phyloP scores from a whole-genome alignment of 441 rosid genomes.

The Populus hybrid region DNA sequence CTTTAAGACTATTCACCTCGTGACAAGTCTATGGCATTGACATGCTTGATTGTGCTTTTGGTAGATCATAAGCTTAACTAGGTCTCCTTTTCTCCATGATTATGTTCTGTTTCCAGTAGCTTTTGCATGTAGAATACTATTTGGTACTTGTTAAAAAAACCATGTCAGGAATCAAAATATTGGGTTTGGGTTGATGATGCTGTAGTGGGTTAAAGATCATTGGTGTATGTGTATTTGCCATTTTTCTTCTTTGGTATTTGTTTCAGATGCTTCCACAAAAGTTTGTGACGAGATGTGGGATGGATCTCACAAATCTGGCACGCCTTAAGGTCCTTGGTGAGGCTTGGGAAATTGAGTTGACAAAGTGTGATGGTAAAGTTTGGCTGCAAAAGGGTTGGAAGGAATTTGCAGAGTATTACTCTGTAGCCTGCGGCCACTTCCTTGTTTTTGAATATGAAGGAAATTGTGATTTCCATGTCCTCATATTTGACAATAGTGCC shows the following conservation, averaged over 20 bases:
- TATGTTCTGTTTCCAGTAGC: neutral
- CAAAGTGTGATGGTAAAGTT: constrained; percentile 22
- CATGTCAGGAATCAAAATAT: too few relatives aligned
- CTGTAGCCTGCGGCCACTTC: constrained; percentile 27
- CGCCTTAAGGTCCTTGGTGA: neutral
- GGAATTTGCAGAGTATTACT: constrained; percentile 33
- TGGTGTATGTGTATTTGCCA: too few relatives aligned
- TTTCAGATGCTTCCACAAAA: neutral
- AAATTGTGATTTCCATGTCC: constrained; percentile 23
- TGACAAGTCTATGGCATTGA: too few relatives aligned
- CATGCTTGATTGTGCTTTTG: neutral
- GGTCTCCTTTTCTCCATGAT: neutral
- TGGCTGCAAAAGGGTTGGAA: constrained; percentile 42
- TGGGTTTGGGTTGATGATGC: too few relatives aligned
- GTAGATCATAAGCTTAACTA: neutral
- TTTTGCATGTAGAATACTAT: neutral
- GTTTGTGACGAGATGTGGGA: neutral
- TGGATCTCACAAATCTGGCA: neutral
- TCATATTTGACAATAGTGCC: constrained; percentile 29
- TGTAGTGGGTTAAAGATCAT: too few relatives aligned
- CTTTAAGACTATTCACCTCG: too few relatives aligned
- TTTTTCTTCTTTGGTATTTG: neutral
- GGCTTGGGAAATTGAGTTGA: constrained; percentile 24
- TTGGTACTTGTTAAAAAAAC: neutral
- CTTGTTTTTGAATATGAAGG: constrained; percentile 38